Percentiles rank a stretch among this genome's conserved stretches.
These are phyloP conservation scores for Hemisphaericaspora xylanilytica DNA, from an alignment of 1,139 yeast species.

Conservation along the genomic window DNA sequence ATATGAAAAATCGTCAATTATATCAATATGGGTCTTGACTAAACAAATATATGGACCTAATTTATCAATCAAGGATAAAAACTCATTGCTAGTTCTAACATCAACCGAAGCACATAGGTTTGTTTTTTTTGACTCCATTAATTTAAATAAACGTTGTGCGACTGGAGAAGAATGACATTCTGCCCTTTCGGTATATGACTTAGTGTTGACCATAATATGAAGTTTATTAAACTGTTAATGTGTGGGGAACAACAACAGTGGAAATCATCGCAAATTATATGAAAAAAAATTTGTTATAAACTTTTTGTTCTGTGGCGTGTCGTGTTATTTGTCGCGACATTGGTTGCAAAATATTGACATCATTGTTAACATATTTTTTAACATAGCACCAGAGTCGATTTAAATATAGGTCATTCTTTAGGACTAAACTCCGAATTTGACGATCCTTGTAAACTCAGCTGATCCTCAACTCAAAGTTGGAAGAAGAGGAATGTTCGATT, in stretches of 20 bases:
- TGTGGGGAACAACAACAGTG: too few relatives aligned
- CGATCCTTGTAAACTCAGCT: too few relatives aligned
- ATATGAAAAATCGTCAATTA: conserved; percentile 80
- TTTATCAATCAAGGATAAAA: conserved; percentile 66
- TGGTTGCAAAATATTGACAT: neutral
- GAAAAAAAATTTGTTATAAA: too few relatives aligned
- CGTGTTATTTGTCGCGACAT: neutral
- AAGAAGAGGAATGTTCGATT: too few relatives aligned
- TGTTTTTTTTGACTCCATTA: conserved; percentile 79
- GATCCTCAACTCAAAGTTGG: too few relatives aligned
- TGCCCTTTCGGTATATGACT: conserved; percentile 69
- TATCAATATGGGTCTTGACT: conserved; percentile 93
- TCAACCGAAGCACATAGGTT: conserved; percentile 97
- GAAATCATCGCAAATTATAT: too few relatives aligned
- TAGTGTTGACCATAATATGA: conserved; percentile 25
- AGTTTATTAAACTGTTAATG: too few relatives aligned
- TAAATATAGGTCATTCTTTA: too few relatives aligned
- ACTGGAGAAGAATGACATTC: conserved; percentile 69
- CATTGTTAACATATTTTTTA: too few relatives aligned
- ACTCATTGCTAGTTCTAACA: conserved; percentile 73
- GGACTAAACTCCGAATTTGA: too few relatives aligned
- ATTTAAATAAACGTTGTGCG: conserved; percentile 67
- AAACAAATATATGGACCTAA: conserved; percentile 91
- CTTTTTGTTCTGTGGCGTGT: neutral
- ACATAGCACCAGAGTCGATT: too few relatives aligned